Conservation (phyloP, 1,139 yeast genomes). For the Saccharomycopsis hybrid region DNA sequence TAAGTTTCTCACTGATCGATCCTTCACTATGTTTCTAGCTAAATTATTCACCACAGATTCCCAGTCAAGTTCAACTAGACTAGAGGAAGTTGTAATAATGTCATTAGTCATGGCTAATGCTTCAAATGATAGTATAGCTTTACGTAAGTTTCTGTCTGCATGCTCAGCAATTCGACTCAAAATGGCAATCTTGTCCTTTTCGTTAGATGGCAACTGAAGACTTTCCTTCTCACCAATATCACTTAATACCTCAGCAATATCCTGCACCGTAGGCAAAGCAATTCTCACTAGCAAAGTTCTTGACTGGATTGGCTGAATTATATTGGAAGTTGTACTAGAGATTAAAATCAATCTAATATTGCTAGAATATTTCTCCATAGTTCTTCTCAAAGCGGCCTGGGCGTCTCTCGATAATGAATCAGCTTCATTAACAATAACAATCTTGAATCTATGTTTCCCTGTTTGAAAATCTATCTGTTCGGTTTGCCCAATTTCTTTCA, state of each 20-base stretch:
- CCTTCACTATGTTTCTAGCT: constrained; percentile 52
- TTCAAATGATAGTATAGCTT: constrained; percentile 73
- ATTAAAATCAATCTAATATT: constrained; percentile 79
- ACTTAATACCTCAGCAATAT: constrained; percentile 48
- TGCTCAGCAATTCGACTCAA: constrained; percentile 47
- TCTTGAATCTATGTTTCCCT: constrained; percentile 71
- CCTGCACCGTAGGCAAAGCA: constrained; percentile 67
- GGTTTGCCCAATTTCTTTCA: constrained; percentile 91
- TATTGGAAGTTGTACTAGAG: constrained; percentile 85
- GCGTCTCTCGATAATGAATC: constrained; percentile 91
- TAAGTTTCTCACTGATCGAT: constrained; percentile 64
- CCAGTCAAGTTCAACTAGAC: constrained; percentile 75
- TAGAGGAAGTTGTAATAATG: constrained; percentile 36
- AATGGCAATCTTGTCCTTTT: constrained; percentile 35
- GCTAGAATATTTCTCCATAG: constrained; percentile 94
- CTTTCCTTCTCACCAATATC: constrained; percentile 54
- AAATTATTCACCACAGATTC: constrained; percentile 63
- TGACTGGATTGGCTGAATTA: constrained; percentile 89
- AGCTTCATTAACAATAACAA: constrained; percentile 91
- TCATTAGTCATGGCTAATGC: constrained; percentile 77
- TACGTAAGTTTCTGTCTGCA: constrained; percentile 68
- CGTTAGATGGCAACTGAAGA: constrained; percentile 39
- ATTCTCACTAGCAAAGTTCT: constrained; percentile 83
- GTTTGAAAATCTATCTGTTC: constrained; percentile 80
- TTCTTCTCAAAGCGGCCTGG: constrained; percentile 93